Percentiles rank a stretch among this genome's conserved stretches.
Conservation (phyloP, 2,329 filamentous ascomycete species). For the Aspergillus cejpii region DNA sequence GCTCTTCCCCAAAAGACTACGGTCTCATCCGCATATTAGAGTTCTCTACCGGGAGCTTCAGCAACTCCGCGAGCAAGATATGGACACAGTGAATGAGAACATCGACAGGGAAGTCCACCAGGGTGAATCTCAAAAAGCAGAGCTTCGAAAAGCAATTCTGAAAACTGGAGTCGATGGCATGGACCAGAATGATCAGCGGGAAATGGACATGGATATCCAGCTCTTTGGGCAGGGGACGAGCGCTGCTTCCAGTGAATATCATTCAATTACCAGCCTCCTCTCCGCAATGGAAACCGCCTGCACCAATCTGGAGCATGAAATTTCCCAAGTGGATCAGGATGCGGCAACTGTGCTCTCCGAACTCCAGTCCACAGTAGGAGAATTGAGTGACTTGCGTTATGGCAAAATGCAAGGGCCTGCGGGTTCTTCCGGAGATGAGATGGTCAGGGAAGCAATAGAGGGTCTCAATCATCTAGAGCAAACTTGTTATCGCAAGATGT, state of each 20-base stretch:
- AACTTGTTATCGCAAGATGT: slow-evolving; percentile 47
- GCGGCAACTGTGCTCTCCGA: slow-evolving; percentile 54
- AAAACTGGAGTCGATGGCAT: slow-evolving; percentile 31
- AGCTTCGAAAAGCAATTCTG: slow-evolving; percentile 30
- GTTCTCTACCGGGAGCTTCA: slow-evolving; percentile 74
- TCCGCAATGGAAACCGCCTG: slow-evolving; percentile 63
- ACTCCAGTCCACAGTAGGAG: slow-evolving; percentile 60
- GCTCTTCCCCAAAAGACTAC: slow-evolving; percentile 64
- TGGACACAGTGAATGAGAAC: slow-evolving; percentile 59
- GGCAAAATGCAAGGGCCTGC: slow-evolving; percentile 55
- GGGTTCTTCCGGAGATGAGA: slow-evolving; percentile 49
- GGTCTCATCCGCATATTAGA: slow-evolving; percentile 60
- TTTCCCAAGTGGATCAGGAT: slow-evolving; percentile 59
- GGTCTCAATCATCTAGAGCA: slow-evolving; percentile 59
- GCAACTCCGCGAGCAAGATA: slow-evolving; percentile 60
- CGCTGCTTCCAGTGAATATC: slow-evolving; percentile 40
- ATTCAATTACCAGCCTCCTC: slow-evolving; percentile 59
- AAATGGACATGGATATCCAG: slow-evolving; percentile 48
- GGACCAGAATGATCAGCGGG: slow-evolving; percentile 30
- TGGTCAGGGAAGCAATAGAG: slow-evolving; percentile 61
- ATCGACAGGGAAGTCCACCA: slow-evolving; percentile 35
- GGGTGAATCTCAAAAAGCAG: slow-evolving; percentile 35
- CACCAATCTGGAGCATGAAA: slow-evolving; percentile 60
- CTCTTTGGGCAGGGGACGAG: slow-evolving; percentile 50
- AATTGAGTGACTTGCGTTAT: slow-evolving; percentile 75